A percentile compares a stretch with the other conserved stretches of the same genome.
phyloP scores from a whole-genome alignment of 495 filamentous ascomycete species.

The Aspergillus nidulans region DNA sequence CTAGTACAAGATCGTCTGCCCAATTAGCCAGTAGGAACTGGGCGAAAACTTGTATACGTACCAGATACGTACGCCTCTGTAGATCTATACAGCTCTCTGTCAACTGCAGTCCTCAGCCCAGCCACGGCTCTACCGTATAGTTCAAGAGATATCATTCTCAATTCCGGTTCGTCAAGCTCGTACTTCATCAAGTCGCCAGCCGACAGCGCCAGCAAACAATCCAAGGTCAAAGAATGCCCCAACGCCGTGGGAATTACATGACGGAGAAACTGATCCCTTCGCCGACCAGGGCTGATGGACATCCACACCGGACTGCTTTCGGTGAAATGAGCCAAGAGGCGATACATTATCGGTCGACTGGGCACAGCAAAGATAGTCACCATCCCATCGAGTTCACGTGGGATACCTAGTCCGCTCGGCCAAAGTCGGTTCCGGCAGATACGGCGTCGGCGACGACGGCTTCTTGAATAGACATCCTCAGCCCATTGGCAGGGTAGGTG shows the following conservation, averaged over 20 bases:
- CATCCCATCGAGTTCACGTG: constrained; percentile 6
- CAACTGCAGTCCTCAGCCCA: not conserved
- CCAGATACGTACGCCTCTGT: not conserved
- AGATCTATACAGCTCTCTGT: not conserved
- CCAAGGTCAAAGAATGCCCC: constrained; percentile 11
- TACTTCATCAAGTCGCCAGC: constrained; percentile 21
- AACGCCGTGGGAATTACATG: constrained; percentile 13
- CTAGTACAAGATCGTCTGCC: constrained; percentile 13
- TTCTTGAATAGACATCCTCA: not conserved
- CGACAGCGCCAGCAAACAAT: constrained; percentile 15
- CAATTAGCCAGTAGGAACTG: not conserved
- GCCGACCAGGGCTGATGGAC: constrained; percentile 8
- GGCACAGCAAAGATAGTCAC: constrained; percentile 17
- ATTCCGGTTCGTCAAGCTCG: not conserved
- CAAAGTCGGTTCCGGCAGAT: not conserved
- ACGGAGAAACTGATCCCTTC: constrained; percentile 6
- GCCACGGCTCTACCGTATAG: not conserved
- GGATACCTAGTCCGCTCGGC: not conserved
- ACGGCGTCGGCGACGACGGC: not conserved
- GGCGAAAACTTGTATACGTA: not conserved
- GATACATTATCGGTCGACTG: constrained; percentile 2
- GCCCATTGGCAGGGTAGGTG: constrained; percentile 30
- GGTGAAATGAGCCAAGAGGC: constrained; percentile 16
- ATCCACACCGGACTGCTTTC: constrained; percentile 16
- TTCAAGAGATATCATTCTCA: not conserved